phyloP scores from a whole-genome alignment of 2,329 filamentous ascomycete genomes.

The Helotiales sp. region DNA sequence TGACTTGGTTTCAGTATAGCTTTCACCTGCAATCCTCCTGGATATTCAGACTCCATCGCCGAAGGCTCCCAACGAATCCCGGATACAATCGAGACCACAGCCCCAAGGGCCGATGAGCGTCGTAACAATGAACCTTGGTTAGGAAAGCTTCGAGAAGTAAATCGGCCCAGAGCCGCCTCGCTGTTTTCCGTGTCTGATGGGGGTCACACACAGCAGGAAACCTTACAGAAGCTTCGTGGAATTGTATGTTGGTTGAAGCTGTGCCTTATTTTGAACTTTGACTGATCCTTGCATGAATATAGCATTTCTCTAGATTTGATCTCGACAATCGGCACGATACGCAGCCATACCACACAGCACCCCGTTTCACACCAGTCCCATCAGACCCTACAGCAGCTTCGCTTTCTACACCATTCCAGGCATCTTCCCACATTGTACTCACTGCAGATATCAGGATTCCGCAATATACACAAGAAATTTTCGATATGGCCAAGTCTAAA shows the following conservation, averaged over 20 bases:
- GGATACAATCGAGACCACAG: background rate
- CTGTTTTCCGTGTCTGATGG: constrained; percentile 8
- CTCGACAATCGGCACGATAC: background rate
- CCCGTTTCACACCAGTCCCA: no score
- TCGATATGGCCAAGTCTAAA: background rate
- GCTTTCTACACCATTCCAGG: background rate
- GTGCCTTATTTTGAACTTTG: background rate
- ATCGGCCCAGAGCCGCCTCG: background rate
- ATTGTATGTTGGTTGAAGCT: background rate
- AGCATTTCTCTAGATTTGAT: constrained; percentile 1
- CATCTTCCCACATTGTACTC: background rate
- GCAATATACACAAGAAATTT: background rate
- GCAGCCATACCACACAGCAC: background rate
- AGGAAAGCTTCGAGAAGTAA: background rate
- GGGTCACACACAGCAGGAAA: constrained; percentile 1
- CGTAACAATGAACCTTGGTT: background rate
- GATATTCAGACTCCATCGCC: no score
- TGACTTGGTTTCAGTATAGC: background rate
- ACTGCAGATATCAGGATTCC: background rate
- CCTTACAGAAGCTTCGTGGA: background rate
- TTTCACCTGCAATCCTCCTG: background rate
- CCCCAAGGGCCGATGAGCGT: background rate
- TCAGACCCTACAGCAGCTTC: background rate
- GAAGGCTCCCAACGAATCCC: background rate
- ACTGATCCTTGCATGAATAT: background rate